Evolutionary conservation across 1,284 basidiomycete genomes (phyloP).

Genomic region (Golubevia sp.): DNA sequence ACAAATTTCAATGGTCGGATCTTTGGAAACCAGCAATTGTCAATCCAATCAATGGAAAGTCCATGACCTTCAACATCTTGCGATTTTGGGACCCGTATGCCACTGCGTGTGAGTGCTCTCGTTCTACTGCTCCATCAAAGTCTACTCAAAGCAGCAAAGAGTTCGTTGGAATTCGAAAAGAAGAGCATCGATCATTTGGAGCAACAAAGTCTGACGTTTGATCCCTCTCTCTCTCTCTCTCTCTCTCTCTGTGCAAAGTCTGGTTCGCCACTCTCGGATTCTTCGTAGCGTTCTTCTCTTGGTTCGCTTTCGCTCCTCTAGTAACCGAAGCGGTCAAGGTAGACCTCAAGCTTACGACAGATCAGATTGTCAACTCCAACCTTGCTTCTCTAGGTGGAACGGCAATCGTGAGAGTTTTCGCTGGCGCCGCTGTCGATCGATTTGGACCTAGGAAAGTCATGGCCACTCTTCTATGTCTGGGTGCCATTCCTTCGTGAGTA

Average conservation of each 20-base stretch:
- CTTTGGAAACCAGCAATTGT: slow-evolving; percentile 61
- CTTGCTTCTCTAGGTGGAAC: slow-evolving; percentile 68
- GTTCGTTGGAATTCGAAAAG: too few species aligned
- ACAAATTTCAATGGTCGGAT: slow-evolving; percentile 45
- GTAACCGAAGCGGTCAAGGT: slow-evolving; percentile 69
- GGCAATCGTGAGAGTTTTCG: slow-evolving; percentile 66
- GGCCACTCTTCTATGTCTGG: slow-evolving; percentile 68
- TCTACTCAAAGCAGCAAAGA: too few species aligned
- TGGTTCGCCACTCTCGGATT: slow-evolving; percentile 65
- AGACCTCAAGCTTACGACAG: slow-evolving; percentile 67
- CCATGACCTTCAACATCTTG: slow-evolving; percentile 68
- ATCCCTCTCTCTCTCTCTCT: slow-evolving; percentile 32
- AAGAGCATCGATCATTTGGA: too few species aligned
- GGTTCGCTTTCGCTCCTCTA: slow-evolving; percentile 73
- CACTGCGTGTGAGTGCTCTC: slow-evolving; percentile 66
- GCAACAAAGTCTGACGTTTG: too few species aligned
- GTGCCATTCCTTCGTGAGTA: slow-evolving; percentile 73
- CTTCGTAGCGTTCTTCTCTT: slow-evolving; percentile 67
- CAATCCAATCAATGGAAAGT: slow-evolving; percentile 69
- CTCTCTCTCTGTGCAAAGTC: slow-evolving; percentile 1
- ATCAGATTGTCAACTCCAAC: slow-evolving; percentile 69
- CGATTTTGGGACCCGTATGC: slow-evolving; percentile 68
- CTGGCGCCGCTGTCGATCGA: slow-evolving; percentile 70
- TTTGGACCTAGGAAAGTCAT: slow-evolving; percentile 67
- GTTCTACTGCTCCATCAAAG: too few species aligned